Evolutionary conservation across 345 rosid genomes (phyloP), one percentile per base, ranked within the genome.

Genomic region (Linum trigynum): DNA sequence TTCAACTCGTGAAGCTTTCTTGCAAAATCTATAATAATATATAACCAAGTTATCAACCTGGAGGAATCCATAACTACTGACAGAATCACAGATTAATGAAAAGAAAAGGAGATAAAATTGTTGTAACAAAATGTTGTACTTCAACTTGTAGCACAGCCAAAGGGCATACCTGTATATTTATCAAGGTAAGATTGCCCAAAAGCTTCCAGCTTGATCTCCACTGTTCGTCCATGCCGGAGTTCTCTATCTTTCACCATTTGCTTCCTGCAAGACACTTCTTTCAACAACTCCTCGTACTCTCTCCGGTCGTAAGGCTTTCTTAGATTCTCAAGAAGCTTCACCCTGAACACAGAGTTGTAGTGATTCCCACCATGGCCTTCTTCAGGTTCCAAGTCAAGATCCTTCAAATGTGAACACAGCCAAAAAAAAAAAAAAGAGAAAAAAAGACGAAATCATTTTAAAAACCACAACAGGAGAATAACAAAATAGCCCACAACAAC

Each of bases 101-200:
- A 9, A 57, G 12, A 39, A 39, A 74, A 64, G 39, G 41, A 43
- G 57, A 59, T 38, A 57, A 41, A 43, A 23, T 38, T 43, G 17
- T n/a, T 55, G 37, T 5, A 3, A 65, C 42, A 57, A 68, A 70
- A 74, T 41, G 7, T 37, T 61, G 68, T 50, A 61, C 23, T 10
- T 45, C 11, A 38, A 7, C 7, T 3, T 17, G 17, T 10, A 38
- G 65, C 45, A 69, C 61, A 10, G 10, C 45, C 6, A 45, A 16
- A 2, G 59, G 38, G 67, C 38, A 72, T 76, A 83, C 96, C 90
- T 9, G 53, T 14, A 66, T 77, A 66, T 11, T 23, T 64, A 3
- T 91, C 87, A 59, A 86, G 77, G 74, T 75, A 86, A 39, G 98
- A 88, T 67, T 43, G 70, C 38, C 75, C 71, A 12, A 38, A 0